A percentile compares a stretch with the other conserved stretches of the same genome.
Conservation (phyloP, 1,139 yeast genomes). For the Taiozyma sp. region DNA sequence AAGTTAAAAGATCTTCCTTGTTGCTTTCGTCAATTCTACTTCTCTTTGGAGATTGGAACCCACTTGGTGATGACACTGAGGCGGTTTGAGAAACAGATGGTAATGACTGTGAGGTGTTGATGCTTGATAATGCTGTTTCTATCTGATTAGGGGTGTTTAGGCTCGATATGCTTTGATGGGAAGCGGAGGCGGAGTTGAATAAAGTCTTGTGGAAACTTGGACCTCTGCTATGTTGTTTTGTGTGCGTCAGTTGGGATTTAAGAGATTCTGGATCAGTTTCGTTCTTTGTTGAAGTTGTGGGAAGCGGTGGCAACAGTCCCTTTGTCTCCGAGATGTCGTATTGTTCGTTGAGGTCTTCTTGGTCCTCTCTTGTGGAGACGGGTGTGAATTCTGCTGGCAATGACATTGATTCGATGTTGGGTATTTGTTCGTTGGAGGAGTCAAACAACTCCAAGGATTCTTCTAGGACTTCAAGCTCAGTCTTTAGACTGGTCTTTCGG, state of each 20-base stretch:
- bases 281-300: slow-evolving; percentile 4
- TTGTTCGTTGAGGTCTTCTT: background rate
- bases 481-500: background rate
- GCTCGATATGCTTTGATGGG: background rate
- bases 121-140: background rate
- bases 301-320: slow-evolving; percentile 15
- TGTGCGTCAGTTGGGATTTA: slow-evolving; percentile 13
- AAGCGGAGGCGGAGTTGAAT: background rate
- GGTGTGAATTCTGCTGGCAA: background rate
- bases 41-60: slow-evolving; percentile 2
- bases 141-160: background rate
- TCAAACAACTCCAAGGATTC: background rate
- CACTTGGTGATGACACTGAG: background rate
- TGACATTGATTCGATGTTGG: too few relatives aligned
- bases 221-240: background rate
- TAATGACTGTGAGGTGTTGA: background rate
- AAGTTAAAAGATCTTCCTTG: slow-evolving; percentile 3
- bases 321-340: slow-evolving; percentile 9
- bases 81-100: background rate
- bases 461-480: background rate
- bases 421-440: background rate
- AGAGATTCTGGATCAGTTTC: slow-evolving; percentile 11
- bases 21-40: background rate
- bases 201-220: background rate
- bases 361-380: background rate